These are phyloP conservation scores for Cupressus sempervirens DNA, from an alignment of 75 land plant species.

Conservation along the genomic window DNA sequence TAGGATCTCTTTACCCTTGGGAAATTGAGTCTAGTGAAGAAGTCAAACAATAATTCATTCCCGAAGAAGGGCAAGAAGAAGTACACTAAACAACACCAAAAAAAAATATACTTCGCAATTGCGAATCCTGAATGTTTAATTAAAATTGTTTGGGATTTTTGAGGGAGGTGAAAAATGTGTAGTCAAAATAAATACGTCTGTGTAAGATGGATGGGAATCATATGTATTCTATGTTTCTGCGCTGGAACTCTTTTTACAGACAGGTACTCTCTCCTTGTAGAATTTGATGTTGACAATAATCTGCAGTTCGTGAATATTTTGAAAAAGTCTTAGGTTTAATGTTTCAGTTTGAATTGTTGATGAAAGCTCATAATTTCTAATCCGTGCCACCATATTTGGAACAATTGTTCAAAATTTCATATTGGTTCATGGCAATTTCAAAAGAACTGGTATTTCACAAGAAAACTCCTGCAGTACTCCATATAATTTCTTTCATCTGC, in stretches of 20 bases:
- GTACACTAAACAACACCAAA: too few relatives aligned
- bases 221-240: not conserved
- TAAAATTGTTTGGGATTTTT: not conserved
- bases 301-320: not conserved
- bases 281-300: not conserved
- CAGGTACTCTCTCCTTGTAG: not conserved
- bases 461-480: not conserved
- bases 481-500: not conserved
- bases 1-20: too few relatives aligned
- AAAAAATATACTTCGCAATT: too few relatives aligned
- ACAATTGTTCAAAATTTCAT: not conserved
- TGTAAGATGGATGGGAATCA: not conserved
- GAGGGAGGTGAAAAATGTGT: not conserved
- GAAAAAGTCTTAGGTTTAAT: not conserved
- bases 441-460: not conserved
- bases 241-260: constrained; percentile 9
- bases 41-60: too few relatives aligned
- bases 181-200: not conserved
- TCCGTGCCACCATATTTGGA: not conserved
- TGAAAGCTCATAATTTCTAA: not conserved
- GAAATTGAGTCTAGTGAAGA: too few relatives aligned
- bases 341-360: not conserved
- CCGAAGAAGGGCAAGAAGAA: too few relatives aligned
- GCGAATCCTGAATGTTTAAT: too few relatives aligned
- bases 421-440: not conserved